Evolutionary conservation across 2,329 filamentous ascomycete species (phyloP), one percentile per base, ranked within the genome.

Genomic region (Lachnum nothofagi): DNA sequence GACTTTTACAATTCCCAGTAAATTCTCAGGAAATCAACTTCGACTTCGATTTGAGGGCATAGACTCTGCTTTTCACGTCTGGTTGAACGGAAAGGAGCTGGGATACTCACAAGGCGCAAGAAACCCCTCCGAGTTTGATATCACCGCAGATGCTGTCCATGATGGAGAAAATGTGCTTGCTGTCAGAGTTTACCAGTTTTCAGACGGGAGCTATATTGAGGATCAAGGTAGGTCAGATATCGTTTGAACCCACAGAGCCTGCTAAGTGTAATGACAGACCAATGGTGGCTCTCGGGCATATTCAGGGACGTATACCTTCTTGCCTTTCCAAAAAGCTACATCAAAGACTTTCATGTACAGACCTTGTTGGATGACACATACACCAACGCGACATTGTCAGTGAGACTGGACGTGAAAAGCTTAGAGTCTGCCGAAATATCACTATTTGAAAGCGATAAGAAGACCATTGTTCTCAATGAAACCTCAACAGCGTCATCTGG

Each of bases 161-260:
- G 65, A 65, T 4, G 68, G 58, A 3, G 66, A 72, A 39, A 88
- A 86, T 53, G 70, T 69, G 1, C 61, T 88, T 1, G 72, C 76
- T 8, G 80, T 87, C 1, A 71, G 76, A n/a, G 84, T 87, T 0
- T 87, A 87, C 54, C 82, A 86, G 60, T 85, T 79, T 71, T 85
- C 75, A 27, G 82, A 86, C 55, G 83, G 79, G 1, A 78, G 78
- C 0, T 86, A 86, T 56, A 82, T 86, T 27, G 83, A 87, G 62
- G 82, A 86, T 46, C 80, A 74, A 58, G 47, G 40, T 48, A 33
- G 5, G 12, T 17, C n/a, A 19, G 2, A 29, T 17, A 25, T 8
- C n/a, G 7, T 5, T 31, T 19, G 4, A 6, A 14, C 1, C 14
- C 14, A 2, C 6, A 12, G 12, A 4, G 6, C 20, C 31, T 29